Conservation (phyloP, 176 grass and related monocot species). For the Ensete glaucum region DNA sequence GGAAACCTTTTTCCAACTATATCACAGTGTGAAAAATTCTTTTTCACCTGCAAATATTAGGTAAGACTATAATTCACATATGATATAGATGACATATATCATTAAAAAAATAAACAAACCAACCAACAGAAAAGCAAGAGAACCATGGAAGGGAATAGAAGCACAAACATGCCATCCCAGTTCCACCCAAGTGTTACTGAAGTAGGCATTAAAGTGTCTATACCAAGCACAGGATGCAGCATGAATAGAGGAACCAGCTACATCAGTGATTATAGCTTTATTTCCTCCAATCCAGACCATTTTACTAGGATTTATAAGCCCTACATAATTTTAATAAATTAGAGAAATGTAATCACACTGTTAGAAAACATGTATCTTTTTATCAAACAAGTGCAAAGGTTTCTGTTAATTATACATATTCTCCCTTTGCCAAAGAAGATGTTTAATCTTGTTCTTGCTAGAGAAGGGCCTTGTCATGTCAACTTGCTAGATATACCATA, state of each 20-base stretch:
- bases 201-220: no score
- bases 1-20: conserved; percentile 90
- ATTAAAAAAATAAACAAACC: background rate
- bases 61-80: background rate
- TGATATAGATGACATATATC: background rate
- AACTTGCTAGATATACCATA: no score
- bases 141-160: background rate
- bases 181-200: background rate
- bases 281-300: background rate
- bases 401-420: background rate
- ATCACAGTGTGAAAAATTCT: conserved; percentile 55
- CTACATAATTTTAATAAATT: background rate
- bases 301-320: background rate
- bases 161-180: background rate
- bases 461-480: background rate
- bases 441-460: background rate
- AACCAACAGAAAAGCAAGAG: background rate
- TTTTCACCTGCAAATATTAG: conserved; percentile 52
- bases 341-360: no score
- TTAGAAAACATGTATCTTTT: background rate
- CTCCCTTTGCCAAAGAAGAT: background rate
- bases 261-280: no score
- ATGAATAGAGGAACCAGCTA: no score
- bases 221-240: no score
- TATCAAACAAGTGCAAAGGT: background rate